phyloP scores from a whole-genome alignment of 345 rosid species.

The Syzygium jambos region DNA sequence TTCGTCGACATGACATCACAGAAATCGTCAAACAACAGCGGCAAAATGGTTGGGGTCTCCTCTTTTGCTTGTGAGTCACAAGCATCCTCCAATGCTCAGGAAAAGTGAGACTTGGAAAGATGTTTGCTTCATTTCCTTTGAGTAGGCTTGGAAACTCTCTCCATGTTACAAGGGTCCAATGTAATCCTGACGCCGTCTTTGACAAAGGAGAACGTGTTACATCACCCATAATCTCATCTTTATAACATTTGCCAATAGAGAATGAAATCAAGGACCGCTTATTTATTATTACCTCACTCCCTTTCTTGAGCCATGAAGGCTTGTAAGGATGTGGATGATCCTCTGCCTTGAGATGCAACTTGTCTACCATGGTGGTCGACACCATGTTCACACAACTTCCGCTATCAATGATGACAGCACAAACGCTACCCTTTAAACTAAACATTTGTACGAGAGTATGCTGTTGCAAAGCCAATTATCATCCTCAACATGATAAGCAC shows the following conservation, averaged over 20 bases:
- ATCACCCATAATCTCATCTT: neutral
- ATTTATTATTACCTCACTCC: neutral
- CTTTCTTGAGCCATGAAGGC: neutral
- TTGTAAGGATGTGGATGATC: neutral
- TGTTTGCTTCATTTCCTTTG: neutral
- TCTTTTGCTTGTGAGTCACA: neutral
- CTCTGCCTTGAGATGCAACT: neutral
- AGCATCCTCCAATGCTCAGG: neutral
- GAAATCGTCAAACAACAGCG: neutral
- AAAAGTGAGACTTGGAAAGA: neutral
- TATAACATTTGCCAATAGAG: neutral
- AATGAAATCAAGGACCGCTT: neutral
- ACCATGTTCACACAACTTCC: neutral
- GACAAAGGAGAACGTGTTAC: neutral
- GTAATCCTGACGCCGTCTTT: neutral
- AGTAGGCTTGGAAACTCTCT: neutral
- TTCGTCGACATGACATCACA: neutral
- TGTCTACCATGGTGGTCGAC: neutral
- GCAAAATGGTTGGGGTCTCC: neutral
- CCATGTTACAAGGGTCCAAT: neutral
- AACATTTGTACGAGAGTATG: neutral
- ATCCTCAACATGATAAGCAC: neutral
- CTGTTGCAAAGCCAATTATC: neutral
- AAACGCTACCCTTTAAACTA: neutral
- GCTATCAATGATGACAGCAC: neutral